Percentiles rank a stretch among this genome's conserved stretches.
Evolutionary conservation across 1,139 yeast genomes (phyloP).

Genomic region (Geotrichum klebahnii): DNA sequence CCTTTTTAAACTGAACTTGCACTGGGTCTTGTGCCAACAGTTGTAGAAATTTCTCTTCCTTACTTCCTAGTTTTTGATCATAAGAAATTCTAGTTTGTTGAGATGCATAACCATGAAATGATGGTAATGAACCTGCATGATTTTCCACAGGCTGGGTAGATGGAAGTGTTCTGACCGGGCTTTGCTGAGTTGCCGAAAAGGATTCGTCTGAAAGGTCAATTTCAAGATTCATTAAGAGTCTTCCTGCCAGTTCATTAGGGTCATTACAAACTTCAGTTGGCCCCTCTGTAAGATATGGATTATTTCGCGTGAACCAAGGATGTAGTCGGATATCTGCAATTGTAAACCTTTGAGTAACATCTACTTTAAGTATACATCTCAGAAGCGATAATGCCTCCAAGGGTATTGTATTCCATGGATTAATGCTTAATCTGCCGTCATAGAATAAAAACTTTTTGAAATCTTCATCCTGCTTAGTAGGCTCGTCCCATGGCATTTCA

Average conservation of each 20-base stretch:
- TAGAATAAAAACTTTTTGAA: conserved; percentile 35
- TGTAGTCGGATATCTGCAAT: conserved; percentile 45
- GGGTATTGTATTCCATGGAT: conserved; percentile 52
- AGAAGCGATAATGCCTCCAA: conserved; percentile 49
- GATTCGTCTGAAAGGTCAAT: conserved; percentile 27
- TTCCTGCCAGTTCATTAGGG: conserved; percentile 49
- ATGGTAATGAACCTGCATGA: neutral
- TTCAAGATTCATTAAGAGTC: conserved; percentile 43
- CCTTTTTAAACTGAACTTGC: conserved; percentile 44
- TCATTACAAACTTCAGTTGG: conserved; percentile 44
- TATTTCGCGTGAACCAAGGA: conserved; percentile 49
- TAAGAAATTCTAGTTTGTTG: conserved; percentile 23
- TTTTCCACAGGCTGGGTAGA: conserved; percentile 2
- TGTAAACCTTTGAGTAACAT: conserved; percentile 44
- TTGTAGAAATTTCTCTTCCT: conserved; percentile 38
- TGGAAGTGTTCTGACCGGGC: neutral
- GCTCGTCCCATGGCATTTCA: conserved; percentile 62
- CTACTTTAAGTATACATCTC: conserved; percentile 48
- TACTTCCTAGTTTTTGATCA: conserved; percentile 21
- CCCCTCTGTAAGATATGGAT: conserved; percentile 45
- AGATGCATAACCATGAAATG: conserved; percentile 19
- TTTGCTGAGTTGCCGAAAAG: conserved; percentile 21
- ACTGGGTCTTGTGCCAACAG: conserved; percentile 48
- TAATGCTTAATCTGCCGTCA: neutral
- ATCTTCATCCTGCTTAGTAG: conserved; percentile 48